Percentiles rank a stretch among this genome's conserved stretches.
Evolutionary conservation across 257 asterid species (phyloP).

Genomic region (Penstemon newberryi): DNA sequence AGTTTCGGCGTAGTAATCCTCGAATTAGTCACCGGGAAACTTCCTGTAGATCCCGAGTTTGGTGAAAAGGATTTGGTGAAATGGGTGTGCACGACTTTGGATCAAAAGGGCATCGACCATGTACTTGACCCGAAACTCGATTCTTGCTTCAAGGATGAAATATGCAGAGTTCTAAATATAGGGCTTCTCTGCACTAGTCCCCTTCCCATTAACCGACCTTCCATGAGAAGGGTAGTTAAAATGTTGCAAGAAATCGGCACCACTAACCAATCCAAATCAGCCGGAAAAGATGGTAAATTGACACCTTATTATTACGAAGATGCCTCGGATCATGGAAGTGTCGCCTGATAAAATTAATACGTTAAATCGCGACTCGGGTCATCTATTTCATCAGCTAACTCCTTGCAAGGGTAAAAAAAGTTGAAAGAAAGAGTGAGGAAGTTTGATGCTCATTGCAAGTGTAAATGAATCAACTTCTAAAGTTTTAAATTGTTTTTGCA

Average conservation of each 20-base stretch:
- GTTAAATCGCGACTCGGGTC: neutral
- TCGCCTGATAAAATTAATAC: constrained; percentile 33
- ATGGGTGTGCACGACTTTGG: constrained; percentile 86
- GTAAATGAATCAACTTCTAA: constrained; percentile 46
- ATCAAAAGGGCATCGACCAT: constrained; percentile 79
- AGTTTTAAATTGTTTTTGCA: constrained; percentile 24
- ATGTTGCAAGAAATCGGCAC: constrained; percentile 75
- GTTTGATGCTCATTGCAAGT: constrained; percentile 33
- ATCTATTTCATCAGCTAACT: constrained; percentile 24
- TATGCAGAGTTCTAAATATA: constrained; percentile 67
- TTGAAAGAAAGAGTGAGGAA: constrained; percentile 25
- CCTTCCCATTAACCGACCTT: constrained; percentile 88
- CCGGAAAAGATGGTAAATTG: constrained; percentile 68
- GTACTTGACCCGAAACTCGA: constrained; percentile 79
- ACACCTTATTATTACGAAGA: constrained; percentile 87
- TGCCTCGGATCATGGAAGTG: constrained; percentile 70
- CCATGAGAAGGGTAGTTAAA: constrained; percentile 90
- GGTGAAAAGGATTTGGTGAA: constrained; percentile 93
- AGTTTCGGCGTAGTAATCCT: constrained; percentile 89
- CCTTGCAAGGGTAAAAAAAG: constrained; percentile 14
- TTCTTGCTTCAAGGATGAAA: constrained; percentile 82
- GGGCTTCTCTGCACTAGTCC: constrained; percentile 98
- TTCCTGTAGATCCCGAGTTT: constrained; percentile 80
- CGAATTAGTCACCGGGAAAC: constrained; percentile 74
- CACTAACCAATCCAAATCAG: constrained; percentile 36